Conservation (phyloP, 371 early-diverging fungal species). For the Zopfochytrium polystomum region DNA sequence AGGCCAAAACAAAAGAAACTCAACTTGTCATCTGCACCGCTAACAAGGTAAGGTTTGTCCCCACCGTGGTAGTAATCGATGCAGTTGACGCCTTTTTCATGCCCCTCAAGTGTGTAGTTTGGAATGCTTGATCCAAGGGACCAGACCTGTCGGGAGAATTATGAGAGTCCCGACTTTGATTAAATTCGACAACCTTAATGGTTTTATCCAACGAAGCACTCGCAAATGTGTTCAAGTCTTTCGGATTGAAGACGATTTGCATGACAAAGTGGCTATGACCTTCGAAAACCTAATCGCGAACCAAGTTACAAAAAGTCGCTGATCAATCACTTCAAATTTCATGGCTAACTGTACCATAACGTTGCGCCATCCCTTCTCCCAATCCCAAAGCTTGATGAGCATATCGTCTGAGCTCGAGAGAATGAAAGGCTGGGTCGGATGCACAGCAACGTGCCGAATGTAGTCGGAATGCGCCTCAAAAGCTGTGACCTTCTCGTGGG, state of each 20-base stretch:
- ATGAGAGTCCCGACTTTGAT: not conserved
- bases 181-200: conserved; percentile 61
- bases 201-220: conserved; percentile 90
- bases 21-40: conserved; percentile 88
- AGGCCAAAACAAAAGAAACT: not conserved
- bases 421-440: conserved; percentile 90
- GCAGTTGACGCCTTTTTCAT: conserved; percentile 91
- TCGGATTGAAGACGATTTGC: conserved; percentile 93
- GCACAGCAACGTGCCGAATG: conserved; percentile 94
- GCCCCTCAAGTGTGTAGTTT: conserved; percentile 93
- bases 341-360: conserved; percentile 62
- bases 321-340: not conserved
- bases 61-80: conserved; percentile 93
- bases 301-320: not conserved
- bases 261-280: conserved; percentile 99
- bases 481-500: conserved; percentile 89
- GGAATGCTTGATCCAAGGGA: conserved; percentile 76
- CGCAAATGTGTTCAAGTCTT: conserved; percentile 96
- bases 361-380: conserved; percentile 97
- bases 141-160: conserved; percentile 64
- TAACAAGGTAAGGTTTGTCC: conserved; percentile 92
- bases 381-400: conserved; percentile 98
- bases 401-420: conserved; percentile 97
- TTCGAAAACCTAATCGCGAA: conserved; percentile 63
- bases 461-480: conserved; percentile 99